Percentiles rank a stretch among this genome's conserved stretches.
These are phyloP conservation scores for Pachyrhizus erosus DNA, from an alignment of 306 rosid species.

Conservation along the genomic window DNA sequence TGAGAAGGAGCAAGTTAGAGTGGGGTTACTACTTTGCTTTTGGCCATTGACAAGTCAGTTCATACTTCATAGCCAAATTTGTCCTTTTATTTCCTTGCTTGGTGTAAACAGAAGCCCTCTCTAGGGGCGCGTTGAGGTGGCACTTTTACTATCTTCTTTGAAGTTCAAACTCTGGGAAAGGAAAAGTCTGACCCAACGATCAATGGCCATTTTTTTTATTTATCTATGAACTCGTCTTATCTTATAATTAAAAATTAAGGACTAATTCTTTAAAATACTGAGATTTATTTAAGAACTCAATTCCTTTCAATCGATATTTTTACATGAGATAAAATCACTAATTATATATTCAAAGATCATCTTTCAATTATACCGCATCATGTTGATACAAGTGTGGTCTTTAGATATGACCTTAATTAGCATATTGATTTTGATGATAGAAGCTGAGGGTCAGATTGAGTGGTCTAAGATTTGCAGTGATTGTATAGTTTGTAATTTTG, in stretches of 20 bases:
- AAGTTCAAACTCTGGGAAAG: conserved; percentile 38
- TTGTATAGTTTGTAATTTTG: conserved; percentile 34
- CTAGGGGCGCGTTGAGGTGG: conserved; percentile 43
- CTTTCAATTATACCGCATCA: no score
- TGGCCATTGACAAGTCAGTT: conserved; percentile 61
- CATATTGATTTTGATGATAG: conserved; percentile 30
- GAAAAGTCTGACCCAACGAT: not conserved
- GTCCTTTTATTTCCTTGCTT: conserved; percentile 43
- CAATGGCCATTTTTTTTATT: no score
- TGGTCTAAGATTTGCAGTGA: conserved; percentile 27
- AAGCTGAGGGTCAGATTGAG: not conserved
- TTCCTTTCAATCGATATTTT: no score
- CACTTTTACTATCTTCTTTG: conserved; percentile 26
- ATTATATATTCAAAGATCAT: no score
- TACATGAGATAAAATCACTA: no score
- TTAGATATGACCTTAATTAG: not conserved
- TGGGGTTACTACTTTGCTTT: conserved; percentile 24
- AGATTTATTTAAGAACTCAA: no score
- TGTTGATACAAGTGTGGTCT: not conserved
- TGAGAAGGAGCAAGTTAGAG: conserved; percentile 13
- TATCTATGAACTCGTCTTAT: no score
- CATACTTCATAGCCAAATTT: conserved; percentile 29
- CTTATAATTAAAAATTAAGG: no score
- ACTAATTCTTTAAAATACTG: no score
- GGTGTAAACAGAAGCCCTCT: conserved; percentile 40